Percentiles rank a stretch among this genome's conserved stretches.
These are phyloP conservation scores for Trypanosoma cruzi DNA, from an alignment of 208 protist genomes.

Conservation along the genomic window DNA sequence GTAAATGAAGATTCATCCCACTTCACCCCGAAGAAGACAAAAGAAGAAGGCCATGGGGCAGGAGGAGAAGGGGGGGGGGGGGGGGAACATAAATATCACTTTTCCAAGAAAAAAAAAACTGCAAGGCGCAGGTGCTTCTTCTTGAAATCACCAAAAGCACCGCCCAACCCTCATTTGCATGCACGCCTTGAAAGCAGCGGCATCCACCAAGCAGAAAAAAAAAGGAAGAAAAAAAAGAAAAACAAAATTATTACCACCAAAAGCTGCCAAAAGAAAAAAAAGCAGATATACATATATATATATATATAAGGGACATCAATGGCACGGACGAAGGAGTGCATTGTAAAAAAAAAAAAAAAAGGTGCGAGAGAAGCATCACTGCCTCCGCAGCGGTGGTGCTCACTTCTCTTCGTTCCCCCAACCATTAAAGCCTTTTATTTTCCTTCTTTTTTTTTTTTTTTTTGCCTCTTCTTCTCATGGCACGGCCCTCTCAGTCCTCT, in stretches of 20 bases:
- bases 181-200: too few relatives aligned
- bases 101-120: not conserved
- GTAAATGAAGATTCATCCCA: not conserved
- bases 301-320: too few relatives aligned
- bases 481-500: too few relatives aligned
- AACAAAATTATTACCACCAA: not conserved
- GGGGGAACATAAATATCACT: too few relatives aligned
- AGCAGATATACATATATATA: not conserved
- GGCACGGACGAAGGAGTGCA: too few relatives aligned
- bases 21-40: not conserved
- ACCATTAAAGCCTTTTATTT: too few relatives aligned
- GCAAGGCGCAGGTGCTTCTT: too few relatives aligned
- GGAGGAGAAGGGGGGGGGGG: too few relatives aligned
- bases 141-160: too few relatives aligned
- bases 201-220: not conserved
- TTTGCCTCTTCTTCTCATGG: not conserved
- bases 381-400: not conserved
- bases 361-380: not conserved
- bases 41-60: too few relatives aligned
- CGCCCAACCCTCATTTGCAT: too few relatives aligned
- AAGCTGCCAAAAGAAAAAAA: not conserved
- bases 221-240: too few relatives aligned
- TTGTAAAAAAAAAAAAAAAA: constrained; percentile 5
- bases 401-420: not conserved
- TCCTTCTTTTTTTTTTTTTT: not conserved